Conservation (phyloP, 73 alveolate species). For the Symbiodinium natans region DNA sequence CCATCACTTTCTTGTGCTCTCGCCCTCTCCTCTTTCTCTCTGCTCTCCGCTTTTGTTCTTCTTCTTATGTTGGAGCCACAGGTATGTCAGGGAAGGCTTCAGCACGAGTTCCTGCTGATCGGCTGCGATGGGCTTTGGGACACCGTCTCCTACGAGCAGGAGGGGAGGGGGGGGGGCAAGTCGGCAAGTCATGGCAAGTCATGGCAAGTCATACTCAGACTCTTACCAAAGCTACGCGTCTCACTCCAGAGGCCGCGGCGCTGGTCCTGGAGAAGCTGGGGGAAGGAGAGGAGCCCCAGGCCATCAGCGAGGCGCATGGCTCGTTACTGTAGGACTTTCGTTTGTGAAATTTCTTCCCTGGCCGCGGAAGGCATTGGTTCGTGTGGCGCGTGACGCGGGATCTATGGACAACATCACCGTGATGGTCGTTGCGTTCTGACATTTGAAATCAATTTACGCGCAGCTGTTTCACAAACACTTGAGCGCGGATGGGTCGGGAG, state of each 20-base stretch:
- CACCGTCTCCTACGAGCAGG: conserved; percentile 19
- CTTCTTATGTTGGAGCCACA: not conserved
- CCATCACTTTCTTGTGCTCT: not conserved
- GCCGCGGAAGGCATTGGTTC: not conserved
- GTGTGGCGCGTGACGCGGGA: conserved; percentile 15
- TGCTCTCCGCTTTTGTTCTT: not conserved
- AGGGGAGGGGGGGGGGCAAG: too few species aligned
- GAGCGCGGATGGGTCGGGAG: not conserved
- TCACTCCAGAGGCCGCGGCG: conserved; percentile 1
- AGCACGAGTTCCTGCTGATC: conserved; percentile 35
- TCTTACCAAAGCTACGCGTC: too few species aligned
- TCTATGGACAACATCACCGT: conserved; percentile 50
- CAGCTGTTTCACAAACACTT: not conserved
- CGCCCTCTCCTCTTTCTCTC: not conserved
- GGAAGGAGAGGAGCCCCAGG: conserved; percentile 36
- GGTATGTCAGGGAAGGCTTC: conserved; percentile 1
- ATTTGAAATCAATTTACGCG: not conserved
- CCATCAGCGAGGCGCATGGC: conserved; percentile 13
- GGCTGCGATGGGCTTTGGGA: conserved; percentile 54
- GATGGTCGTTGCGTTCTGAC: conserved; percentile 31
- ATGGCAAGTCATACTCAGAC: too few species aligned
- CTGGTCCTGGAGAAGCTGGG: not conserved
- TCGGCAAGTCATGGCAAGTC: too few species aligned
- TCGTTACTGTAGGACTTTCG: too few species aligned
- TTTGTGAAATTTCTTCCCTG: too few species aligned